Percentiles rank a stretch among this genome's conserved stretches.
These are phyloP conservation scores for Yarrowia hollandica DNA, from an alignment of 805 yeast genomes.

Conservation along the genomic window DNA sequence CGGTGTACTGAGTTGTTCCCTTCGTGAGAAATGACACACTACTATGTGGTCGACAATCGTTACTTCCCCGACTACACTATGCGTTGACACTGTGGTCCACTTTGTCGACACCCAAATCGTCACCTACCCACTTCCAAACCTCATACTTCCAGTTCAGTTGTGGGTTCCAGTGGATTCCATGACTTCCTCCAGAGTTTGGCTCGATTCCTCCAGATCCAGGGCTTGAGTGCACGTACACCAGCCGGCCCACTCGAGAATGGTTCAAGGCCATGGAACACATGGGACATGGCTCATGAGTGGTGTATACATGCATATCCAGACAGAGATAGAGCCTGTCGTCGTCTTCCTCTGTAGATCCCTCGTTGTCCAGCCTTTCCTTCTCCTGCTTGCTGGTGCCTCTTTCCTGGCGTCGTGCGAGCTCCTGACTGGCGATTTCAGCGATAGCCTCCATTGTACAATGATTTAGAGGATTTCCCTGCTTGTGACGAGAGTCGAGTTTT, in stretches of 20 bases:
- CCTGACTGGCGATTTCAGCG: slow-evolving; percentile 58
- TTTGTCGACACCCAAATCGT: not conserved
- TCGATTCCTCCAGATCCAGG: slow-evolving; percentile 56
- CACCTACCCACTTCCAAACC: slow-evolving; percentile 62
- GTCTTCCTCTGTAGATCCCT: not conserved
- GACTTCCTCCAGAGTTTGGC: slow-evolving; percentile 60
- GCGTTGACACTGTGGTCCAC: slow-evolving; percentile 5
- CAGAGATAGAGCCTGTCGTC: slow-evolving; percentile 59
- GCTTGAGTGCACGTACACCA: slow-evolving; percentile 59
- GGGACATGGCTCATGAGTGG: slow-evolving; percentile 93
- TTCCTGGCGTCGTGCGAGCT: slow-evolving; percentile 45
- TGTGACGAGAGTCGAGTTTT: slow-evolving; percentile 45
- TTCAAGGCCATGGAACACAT: slow-evolving; percentile 97
- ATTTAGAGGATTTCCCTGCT: slow-evolving; percentile 51
- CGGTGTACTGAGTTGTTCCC: too few relatives aligned
- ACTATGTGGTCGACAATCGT: too few relatives aligned
- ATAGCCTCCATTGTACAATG: slow-evolving; percentile 81
- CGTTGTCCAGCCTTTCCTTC: not conserved
- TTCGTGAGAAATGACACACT: too few relatives aligned
- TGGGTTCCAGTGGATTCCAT: slow-evolving; percentile 71
- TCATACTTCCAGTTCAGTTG: slow-evolving; percentile 86
- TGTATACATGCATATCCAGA: slow-evolving; percentile 71
- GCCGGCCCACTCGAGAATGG: slow-evolving; percentile 77
- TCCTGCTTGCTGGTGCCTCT: slow-evolving; percentile 9
- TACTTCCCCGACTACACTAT: not conserved